Evolutionary conservation across 495 filamentous ascomycete genomes (phyloP).

Genomic region (Pyronema domesticum): DNA sequence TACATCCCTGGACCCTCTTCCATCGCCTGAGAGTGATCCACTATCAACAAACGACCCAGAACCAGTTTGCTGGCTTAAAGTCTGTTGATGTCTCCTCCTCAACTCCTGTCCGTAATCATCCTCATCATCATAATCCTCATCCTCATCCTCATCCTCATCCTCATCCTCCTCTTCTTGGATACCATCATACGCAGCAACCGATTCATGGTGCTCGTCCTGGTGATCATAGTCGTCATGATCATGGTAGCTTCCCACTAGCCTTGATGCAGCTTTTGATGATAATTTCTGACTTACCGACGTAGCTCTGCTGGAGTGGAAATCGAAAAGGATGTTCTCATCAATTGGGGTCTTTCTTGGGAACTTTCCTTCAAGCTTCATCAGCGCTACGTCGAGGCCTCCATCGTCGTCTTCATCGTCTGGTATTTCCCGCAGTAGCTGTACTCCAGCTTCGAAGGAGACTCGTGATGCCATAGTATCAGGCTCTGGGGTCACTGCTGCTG

Average conservation of each 20-base stretch:
- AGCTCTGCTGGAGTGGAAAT: conserved; percentile 1
- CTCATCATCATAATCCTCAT: conserved; percentile 6
- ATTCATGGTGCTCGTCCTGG: not conserved
- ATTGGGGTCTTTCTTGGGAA: conserved; percentile 38
- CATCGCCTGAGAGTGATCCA: too few species aligned
- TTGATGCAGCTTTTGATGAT: too few species aligned
- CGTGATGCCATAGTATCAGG: conserved; percentile 18
- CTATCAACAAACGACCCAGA: too few species aligned
- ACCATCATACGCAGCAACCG: not conserved
- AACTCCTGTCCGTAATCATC: conserved; percentile 12
- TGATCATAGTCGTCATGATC: too few species aligned
- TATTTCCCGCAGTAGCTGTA: conserved; percentile 71
- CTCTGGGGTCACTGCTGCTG: conserved; percentile 14
- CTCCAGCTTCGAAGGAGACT: conserved; percentile 75
- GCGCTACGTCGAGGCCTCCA: conserved; percentile 80
- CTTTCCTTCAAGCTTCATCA: conserved; percentile 85
- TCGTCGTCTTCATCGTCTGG: conserved; percentile 69
- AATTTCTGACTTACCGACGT: not conserved
- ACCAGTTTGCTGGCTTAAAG: conserved; percentile 7
- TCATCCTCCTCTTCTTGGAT: not conserved
- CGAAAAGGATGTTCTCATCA: conserved; percentile 16
- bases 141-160: not conserved
- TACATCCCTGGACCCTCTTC: too few species aligned
- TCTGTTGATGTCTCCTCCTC: conserved; percentile 24
- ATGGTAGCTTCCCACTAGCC: too few species aligned